Conservation (phyloP, 2,329 filamentous ascomycete species). For the Delphinella strobiligena region DNA sequence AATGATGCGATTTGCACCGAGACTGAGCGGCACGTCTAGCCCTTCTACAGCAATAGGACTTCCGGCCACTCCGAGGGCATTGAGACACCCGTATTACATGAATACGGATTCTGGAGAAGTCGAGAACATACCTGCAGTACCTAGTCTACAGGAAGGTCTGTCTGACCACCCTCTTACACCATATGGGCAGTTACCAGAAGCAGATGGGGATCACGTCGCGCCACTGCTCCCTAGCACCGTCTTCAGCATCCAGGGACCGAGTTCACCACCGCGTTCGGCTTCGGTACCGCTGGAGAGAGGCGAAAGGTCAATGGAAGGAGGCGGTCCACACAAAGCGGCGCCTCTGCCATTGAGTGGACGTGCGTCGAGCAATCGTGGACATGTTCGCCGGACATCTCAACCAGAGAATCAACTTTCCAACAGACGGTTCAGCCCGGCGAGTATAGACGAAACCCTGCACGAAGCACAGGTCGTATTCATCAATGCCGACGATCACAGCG, state of each 20-base stretch:
- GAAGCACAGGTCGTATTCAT: constrained; percentile 32
- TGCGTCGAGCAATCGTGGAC: constrained; percentile 25
- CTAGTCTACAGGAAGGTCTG: constrained; percentile 41
- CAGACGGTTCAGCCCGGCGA: constrained; percentile 31
- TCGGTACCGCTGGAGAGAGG: constrained; percentile 36
- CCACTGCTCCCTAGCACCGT: constrained; percentile 36
- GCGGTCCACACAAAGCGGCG: constrained; percentile 22
- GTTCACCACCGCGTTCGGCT: constrained; percentile 28
- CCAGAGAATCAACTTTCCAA: constrained; percentile 18
- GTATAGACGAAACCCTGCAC: constrained; percentile 43
- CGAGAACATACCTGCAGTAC: constrained; percentile 40
- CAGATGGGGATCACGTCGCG: constrained; percentile 27
- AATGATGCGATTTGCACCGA: constrained; percentile 24
- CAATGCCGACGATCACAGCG: constrained; percentile 16
- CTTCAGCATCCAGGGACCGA: constrained; percentile 28
- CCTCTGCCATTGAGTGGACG: constrained; percentile 21
- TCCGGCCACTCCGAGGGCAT: constrained; percentile 83
- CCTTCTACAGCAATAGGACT: constrained; percentile 55
- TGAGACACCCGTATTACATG: constrained; percentile 66
- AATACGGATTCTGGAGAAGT: constrained; percentile 42
- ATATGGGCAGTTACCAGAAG: constrained; percentile 25
- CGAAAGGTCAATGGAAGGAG: too few relatives aligned
- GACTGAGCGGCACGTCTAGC: constrained; percentile 29
- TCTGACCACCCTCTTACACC: neutral
- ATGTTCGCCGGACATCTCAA: constrained; percentile 32